A percentile compares a stretch with the other conserved stretches of the same genome.
These are phyloP conservation scores for Coniochaeta sp. DNA, from an alignment of 2,329 filamentous ascomycete species.

Conservation along the genomic window DNA sequence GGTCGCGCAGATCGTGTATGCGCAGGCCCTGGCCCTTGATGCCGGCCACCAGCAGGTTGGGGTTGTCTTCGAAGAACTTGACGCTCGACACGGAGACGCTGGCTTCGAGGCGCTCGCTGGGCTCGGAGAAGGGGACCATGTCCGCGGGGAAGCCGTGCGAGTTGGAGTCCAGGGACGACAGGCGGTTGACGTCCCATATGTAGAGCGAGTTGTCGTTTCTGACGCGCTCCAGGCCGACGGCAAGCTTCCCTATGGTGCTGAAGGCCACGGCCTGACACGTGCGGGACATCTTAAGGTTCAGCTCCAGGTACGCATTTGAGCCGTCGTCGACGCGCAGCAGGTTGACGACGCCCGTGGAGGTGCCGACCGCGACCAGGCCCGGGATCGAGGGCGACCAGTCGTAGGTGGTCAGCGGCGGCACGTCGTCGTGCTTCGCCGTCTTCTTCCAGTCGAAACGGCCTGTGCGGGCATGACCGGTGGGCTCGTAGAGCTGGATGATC, in stretches of 20 bases:
- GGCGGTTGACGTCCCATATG: slow-evolving; percentile 69
- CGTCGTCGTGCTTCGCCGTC: slow-evolving; percentile 53
- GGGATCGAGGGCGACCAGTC: slow-evolving; percentile 58
- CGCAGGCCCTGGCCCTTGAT: slow-evolving; percentile 63
- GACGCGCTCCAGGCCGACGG: slow-evolving; percentile 73
- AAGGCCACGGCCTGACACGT: slow-evolving; percentile 79
- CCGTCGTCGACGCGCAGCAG: slow-evolving; percentile 66
- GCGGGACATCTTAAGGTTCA: slow-evolving; percentile 67
- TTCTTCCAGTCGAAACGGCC: slow-evolving; percentile 51
- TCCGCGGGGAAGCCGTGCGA: slow-evolving; percentile 41
- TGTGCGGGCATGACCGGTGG: slow-evolving; percentile 49
- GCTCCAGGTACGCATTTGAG: slow-evolving; percentile 56
- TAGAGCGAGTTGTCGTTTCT: slow-evolving; percentile 77
- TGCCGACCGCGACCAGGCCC: slow-evolving; percentile 67
- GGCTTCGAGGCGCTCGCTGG: slow-evolving; percentile 52
- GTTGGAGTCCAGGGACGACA: slow-evolving; percentile 38
- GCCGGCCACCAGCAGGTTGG: slow-evolving; percentile 67
- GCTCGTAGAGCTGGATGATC: slow-evolving; percentile 55
- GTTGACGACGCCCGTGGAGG: slow-evolving; percentile 67
- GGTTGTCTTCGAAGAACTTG: slow-evolving; percentile 72
- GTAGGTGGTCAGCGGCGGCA: slow-evolving; percentile 57
- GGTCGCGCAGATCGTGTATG: slow-evolving; percentile 64
- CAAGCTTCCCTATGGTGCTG: slow-evolving; percentile 63
- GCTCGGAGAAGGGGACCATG: slow-evolving; percentile 43
- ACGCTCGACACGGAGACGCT: slow-evolving; percentile 75